A percentile compares a stretch with the other conserved stretches of the same genome.
These are phyloP conservation scores for Kokia cookei DNA, from an alignment of 441 rosid species.

Conservation along the genomic window DNA sequence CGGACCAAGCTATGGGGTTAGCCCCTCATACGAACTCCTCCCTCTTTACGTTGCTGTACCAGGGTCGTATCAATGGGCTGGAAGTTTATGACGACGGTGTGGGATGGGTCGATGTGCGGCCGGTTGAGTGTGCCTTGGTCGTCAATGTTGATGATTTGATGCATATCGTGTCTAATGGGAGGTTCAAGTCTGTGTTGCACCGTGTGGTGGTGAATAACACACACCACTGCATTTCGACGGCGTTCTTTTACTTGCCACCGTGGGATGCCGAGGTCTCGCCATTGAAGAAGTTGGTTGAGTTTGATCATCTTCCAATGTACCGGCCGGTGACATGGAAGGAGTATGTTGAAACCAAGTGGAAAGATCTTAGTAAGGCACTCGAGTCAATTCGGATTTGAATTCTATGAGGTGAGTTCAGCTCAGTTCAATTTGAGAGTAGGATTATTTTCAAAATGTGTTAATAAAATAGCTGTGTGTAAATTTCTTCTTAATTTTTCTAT, in stretches of 20 bases:
- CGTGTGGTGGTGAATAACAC: constrained; percentile 48
- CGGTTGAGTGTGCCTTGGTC: constrained; percentile 23
- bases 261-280: constrained; percentile 42
- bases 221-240: constrained; percentile 38
- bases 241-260: constrained; percentile 59
- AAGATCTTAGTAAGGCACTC: constrained; percentile 38
- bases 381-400: constrained; percentile 9
- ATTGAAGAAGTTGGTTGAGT: constrained; percentile 24
- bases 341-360: constrained; percentile 46
- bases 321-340: constrained; percentile 58
- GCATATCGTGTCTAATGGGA: constrained; percentile 31
- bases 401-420: too few species aligned
- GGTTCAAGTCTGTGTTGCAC: constrained; percentile 35
- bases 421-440: too few species aligned
- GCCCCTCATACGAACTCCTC: constrained; percentile 38
- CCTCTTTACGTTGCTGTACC: constrained; percentile 27
- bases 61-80: constrained; percentile 23
- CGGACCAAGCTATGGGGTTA: constrained; percentile 26
- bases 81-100: constrained; percentile 21
- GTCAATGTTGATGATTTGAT: constrained; percentile 33
- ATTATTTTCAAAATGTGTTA: too few species aligned
- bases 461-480: too few species aligned
- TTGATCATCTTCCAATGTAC: constrained; percentile 31
- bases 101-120: constrained; percentile 32
- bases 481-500: too few species aligned